Base-by-base conservation (phyloP, 805 yeast species). In the Grigorovia jiainica region DNA sequence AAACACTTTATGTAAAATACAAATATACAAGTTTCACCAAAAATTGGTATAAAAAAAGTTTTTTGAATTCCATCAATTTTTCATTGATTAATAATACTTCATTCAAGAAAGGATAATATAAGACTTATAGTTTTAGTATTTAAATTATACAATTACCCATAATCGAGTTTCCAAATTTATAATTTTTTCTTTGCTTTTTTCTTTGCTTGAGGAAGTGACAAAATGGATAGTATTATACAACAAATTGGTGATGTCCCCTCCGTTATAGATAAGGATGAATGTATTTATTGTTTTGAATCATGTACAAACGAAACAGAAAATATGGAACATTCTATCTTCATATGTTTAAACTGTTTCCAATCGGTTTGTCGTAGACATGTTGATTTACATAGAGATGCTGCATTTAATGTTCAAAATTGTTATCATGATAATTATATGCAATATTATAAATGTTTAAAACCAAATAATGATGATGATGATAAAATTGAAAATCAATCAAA, bases 261-360 rank as follows among this genome's bases (percentile, higher is more conserved):
- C 19, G 66, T 70, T 2, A 76, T 89, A 15, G 79, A 77, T 54
- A 89, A 86, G 56, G 97, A 90, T 64, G 96, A 87, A 50, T 89
- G 97, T 57, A 82, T 83, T 66, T 90, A 75, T 63, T 82, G 89
- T 41, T 90, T 82, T 55, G 90, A 79, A 46, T 77, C 85, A 0
- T 75, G 85, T 4, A 63, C 65, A 40, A 74, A 72, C 38, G 25
- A 36, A 11, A 29, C 6, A 8, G 29, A 35, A 10, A 13, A 27
- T 11, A 7, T 13, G 15, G 15, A n/a, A 10, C 60, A 57, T 43
- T 46, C 52, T 1, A 58, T 90, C 15, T 89, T 83, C 53, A 75
- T 89, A 11, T 89, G 96, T 48, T 65, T 92, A 39, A 51, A 64
- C 2, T 81, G 95, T 50, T 85, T 73, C 60, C 83, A 82, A 42